Base-by-base conservation (phyloP, 805 yeast species). In the Kockiozyma suomiensis region DNA sequence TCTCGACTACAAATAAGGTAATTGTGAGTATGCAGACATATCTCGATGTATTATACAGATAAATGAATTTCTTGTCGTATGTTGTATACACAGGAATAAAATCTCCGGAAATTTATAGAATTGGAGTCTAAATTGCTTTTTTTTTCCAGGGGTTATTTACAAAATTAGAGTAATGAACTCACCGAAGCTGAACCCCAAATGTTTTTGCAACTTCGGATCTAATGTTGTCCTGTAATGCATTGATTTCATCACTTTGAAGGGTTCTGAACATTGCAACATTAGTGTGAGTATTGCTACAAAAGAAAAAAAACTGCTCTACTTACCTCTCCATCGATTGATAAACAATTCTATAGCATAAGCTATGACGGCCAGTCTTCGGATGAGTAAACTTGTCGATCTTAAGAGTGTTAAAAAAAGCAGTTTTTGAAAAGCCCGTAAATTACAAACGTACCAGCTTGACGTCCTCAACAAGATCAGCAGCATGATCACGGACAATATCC, bases 241-340 rank as follows among this genome's bases (percentile, higher is more conserved):
- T 93, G 56, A 94, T 81, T 72, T 94, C 98, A 1, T 82, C 86
- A 71, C 88, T 90, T 26, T 96, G 90, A 67, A 94, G 78, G 59
- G 88, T 87, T 69, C 97, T 83, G 17, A 15, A 30, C 10, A 7
- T 30, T 30, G 33, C 33, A 10, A 15, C 32, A n/a, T 6, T 21
- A 32, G 32, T 49, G 33, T 41, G 26, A 4, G 7, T 49, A 10
- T n/a, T 43, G n/a, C 3, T 21, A 40, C 3, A 40, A 15, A 19
- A 25, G n/a, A 33, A 10, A 7, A 7, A 7, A 7, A 30, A 30
- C 33, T 6, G 33, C 33, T 30, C 10, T 10, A 30, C 33, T 48
- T 46, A 61, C 65, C 65, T 53, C 69, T 93, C 97, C 97, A 94
- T 92, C 1, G 97, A 88, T 76, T 94, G 98, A 75, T 90, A 94